Percentiles rank a stretch among this genome's conserved stretches.
phyloP scores from a whole-genome alignment of 805 yeast species.

The Ogataea methylovora region DNA sequence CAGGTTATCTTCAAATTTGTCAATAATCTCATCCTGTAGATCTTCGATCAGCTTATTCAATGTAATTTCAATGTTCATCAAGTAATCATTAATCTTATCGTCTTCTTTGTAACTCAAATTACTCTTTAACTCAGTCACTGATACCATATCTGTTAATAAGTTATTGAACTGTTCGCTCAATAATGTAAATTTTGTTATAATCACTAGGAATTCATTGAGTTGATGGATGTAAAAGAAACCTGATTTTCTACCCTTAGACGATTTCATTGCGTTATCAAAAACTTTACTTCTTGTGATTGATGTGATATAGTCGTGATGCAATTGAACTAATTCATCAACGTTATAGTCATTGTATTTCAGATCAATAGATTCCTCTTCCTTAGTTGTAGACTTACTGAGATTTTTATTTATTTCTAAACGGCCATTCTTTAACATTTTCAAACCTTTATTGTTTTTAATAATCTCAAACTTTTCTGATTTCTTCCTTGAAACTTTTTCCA shows the following conservation, averaged over 20 bases:
- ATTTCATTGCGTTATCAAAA: constrained; percentile 16
- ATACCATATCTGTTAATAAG: constrained; percentile 25
- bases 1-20: constrained; percentile 34
- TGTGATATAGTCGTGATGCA: constrained; percentile 26
- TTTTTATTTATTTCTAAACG: constrained; percentile 7
- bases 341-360: constrained; percentile 25
- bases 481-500: constrained; percentile 13
- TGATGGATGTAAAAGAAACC: constrained; percentile 34
- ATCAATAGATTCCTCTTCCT: neutral
- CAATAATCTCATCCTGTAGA: constrained; percentile 31
- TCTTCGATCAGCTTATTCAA: constrained; percentile 32
- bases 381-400: constrained; percentile 1
- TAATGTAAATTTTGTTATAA: constrained; percentile 31
- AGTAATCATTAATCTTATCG: constrained; percentile 14
- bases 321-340: constrained; percentile 39
- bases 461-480: neutral
- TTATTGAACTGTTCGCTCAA: constrained; percentile 30
- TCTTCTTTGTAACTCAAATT: constrained; percentile 16
- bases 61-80: constrained; percentile 12
- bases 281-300: constrained; percentile 30
- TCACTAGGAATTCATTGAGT: constrained; percentile 28
- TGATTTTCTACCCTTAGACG: constrained; percentile 27
- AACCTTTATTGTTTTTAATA: constrained; percentile 5
- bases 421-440: constrained; percentile 10
- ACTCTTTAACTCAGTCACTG: constrained; percentile 18